Conservation (phyloP, 352 stramenopile genomes). For the Phytophthora agathidicida region DNA sequence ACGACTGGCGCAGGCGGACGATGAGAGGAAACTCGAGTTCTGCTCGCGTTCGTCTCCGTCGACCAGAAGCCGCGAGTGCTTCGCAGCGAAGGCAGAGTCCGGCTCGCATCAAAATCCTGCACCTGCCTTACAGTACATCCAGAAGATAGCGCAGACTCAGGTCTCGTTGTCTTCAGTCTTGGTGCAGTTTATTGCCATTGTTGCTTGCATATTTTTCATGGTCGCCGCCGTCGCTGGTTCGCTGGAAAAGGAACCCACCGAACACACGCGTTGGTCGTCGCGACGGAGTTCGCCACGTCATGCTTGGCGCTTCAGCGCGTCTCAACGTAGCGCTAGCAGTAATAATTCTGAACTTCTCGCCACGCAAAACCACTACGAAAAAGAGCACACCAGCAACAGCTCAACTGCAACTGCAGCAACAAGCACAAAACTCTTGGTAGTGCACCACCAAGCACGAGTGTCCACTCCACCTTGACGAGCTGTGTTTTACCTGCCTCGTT, state of each 20-base stretch:
- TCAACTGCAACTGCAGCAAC: not conserved
- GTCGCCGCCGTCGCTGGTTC: conserved; percentile 9
- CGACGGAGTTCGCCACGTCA: not conserved
- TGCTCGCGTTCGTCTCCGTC: conserved; percentile 24
- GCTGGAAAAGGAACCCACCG: conserved; percentile 25
- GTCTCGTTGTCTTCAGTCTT: too few species aligned
- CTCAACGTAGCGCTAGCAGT: conserved; percentile 17
- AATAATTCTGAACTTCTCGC: too few species aligned
- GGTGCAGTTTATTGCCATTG: not conserved
- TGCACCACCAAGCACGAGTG: too few species aligned
- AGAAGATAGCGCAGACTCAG: too few species aligned
- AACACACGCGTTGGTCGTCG: conserved; percentile 13
- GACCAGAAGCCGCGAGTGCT: conserved; percentile 15
- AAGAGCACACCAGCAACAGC: not conserved
- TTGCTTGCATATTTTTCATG: not conserved
- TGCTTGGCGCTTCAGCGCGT: conserved; percentile 2
- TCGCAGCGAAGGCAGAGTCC: not conserved
- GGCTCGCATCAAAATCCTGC: conserved; percentile 12
- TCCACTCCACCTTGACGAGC: conserved; percentile 7
- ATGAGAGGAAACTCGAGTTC: conserved; percentile 21
- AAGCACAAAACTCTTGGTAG: not conserved
- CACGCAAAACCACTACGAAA: conserved; percentile 6
- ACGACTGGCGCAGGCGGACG: conserved; percentile 29
- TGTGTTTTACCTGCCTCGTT: conserved; percentile 14
- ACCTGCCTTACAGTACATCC: not conserved